phyloP scores from a whole-genome alignment of 202 grass and related monocot genomes.

The Elaeis oleifera region DNA sequence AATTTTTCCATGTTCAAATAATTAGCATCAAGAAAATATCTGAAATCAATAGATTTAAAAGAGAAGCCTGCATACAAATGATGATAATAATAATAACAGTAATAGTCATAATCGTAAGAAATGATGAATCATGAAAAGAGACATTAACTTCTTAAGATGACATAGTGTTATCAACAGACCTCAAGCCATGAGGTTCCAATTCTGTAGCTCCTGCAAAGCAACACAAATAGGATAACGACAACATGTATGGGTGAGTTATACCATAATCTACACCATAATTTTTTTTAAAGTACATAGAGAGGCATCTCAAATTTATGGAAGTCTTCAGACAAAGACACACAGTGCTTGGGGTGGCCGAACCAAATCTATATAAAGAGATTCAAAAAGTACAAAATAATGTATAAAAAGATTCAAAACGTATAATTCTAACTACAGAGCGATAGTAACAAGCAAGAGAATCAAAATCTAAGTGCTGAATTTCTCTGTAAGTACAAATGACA shows the following conservation, averaged over 20 bases:
- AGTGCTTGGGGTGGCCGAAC: no score
- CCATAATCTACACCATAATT: neutral
- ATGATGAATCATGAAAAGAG: neutral
- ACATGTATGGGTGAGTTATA: constrained; percentile 14
- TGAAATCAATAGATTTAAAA: no score
- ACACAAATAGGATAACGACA: constrained; percentile 19
- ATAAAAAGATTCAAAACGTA: no score
- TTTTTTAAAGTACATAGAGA: neutral
- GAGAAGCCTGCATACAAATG: neutral
- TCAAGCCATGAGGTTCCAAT: constrained; percentile 60
- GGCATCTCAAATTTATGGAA: neutral
- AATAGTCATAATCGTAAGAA: neutral
- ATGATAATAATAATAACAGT: neutral
- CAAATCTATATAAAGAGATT: no score
- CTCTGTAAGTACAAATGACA: no score
- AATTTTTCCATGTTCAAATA: no score
- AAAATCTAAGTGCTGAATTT: no score
- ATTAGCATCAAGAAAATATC: no score
- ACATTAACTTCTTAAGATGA: neutral
- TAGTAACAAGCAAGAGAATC: no score
- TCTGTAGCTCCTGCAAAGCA: constrained; percentile 63
- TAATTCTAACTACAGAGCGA: no score
- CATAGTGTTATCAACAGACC: constrained; percentile 35
- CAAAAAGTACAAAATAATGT: no score
- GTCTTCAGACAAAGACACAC: no score